Evolutionary conservation across 2,329 filamentous ascomycete species (phyloP), one percentile per base, ranked within the genome.

Genomic region (Apiospora malaysiana): DNA sequence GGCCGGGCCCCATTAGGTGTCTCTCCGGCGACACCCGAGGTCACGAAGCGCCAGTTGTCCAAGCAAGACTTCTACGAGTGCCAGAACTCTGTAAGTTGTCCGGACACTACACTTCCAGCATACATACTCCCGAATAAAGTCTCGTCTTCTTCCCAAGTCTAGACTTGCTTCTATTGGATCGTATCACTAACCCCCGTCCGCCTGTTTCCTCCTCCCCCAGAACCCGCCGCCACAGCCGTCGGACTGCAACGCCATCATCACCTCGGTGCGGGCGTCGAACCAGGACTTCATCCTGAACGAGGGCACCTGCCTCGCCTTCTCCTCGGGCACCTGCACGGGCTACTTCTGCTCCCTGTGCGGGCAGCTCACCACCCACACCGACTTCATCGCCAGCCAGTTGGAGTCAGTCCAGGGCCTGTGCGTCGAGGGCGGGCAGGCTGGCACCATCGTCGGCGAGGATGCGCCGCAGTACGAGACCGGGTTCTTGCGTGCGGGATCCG

Each of bases 341-440:
- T 82, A 81, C 76, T 82, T 82, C 77, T 82, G 80, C 75, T 77
- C 79, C 46, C 74, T 82, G 27, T 82, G 80, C 75, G 47, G 75
- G 66, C 77, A 76, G 46, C 73, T 82, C 45, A 71, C 70, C 45
- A 81, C 80, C 67, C 75, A 75, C n/a, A 81, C 79, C 72, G 71
- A 74, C 72, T 82, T 82, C 71, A 78, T 82, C 72, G 79, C 76
- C 71, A 78, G 74, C 75, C 77, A 82, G 75, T 76, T 82, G 37
- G 70, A 74, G 70, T 77, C 76, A 2, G 77, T 77, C 69, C 78
- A 81, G 73, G 74, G 76, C 5, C 74, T 82, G n/a, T 82, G 81
- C 72, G 77, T 82, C 69, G 72, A 74, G 45, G 74, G 75, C 69
- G 79, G 79, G 9, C 75, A 79, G 72, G 74, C 74, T 10, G 80